Conservation (phyloP, 257 asterid genomes). For the Nicotiana paniculata region DNA sequence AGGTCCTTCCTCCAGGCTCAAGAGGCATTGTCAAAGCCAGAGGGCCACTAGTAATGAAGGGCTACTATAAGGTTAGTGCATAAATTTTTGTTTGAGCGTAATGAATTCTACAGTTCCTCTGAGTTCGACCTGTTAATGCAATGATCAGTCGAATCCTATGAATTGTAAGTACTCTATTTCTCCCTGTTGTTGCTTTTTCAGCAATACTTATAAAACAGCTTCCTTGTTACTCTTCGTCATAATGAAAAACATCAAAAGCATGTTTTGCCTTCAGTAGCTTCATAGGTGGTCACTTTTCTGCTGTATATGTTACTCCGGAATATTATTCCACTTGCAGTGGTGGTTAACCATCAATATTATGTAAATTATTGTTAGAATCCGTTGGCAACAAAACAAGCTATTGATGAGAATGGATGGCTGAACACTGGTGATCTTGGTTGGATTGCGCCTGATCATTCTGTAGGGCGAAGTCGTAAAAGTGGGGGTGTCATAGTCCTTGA, state of each 20-base stretch:
- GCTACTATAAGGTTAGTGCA: constrained; percentile 67
- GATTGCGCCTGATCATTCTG: constrained; percentile 73
- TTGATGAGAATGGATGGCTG: constrained; percentile 86
- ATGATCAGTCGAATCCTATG: background rate
- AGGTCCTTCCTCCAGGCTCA: constrained; percentile 52
- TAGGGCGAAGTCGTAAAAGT: constrained; percentile 72
- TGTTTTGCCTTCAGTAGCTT: background rate
- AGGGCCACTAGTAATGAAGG: constrained; percentile 93
- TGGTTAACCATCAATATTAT: background rate
- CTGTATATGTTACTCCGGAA: background rate
- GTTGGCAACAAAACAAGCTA: constrained; percentile 54
- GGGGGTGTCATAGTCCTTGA: constrained; percentile 82
- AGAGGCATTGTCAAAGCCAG: constrained; percentile 78
- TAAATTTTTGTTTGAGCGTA: background rate
- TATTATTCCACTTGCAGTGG: background rate
- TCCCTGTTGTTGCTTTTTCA: background rate
- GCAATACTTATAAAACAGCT: background rate
- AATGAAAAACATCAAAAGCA: background rate
- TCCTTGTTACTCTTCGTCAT: background rate
- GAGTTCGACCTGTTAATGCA: background rate
- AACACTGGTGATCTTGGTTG: constrained; percentile 91
- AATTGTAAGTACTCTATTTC: background rate
- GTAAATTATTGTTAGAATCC: constrained; percentile 40
- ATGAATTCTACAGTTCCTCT: background rate
- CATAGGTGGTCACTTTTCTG: background rate